Evolutionary conservation across 805 yeast species (phyloP).

Genomic region (Candida jianshihensis): DNA sequence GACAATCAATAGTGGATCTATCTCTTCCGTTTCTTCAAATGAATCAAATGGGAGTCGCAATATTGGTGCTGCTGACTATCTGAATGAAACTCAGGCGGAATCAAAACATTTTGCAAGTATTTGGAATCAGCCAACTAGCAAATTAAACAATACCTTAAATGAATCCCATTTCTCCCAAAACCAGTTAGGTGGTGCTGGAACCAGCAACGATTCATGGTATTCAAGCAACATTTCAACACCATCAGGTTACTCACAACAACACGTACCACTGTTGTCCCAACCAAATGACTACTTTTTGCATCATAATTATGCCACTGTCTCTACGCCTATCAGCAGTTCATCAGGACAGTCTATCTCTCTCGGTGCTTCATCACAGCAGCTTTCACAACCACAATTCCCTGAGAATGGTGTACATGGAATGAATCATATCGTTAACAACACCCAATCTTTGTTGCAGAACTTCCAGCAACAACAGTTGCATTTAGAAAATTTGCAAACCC

Average conservation of each 20-base stretch:
- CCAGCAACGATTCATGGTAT: constrained; percentile 5
- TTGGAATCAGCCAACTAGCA: constrained; percentile 18
- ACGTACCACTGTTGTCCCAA: background rate
- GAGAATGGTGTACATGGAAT: too few relatives aligned
- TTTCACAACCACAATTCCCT: background rate
- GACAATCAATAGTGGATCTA: background rate
- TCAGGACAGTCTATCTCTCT: too few relatives aligned
- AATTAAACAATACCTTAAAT: constrained; percentile 5
- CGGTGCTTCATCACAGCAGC: background rate
- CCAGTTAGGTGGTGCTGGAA: constrained; percentile 3
- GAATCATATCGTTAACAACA: constrained; percentile 7
- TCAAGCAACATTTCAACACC: constrained; percentile 1
- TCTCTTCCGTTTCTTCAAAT: background rate
- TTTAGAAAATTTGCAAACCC: constrained; percentile 14
- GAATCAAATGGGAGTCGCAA: background rate
- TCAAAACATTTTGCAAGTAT: constrained; percentile 26
- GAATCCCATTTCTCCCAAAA: constrained; percentile 10
- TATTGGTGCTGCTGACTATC: constrained; percentile 3
- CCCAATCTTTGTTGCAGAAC: constrained; percentile 12
- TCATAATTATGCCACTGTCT: background rate
- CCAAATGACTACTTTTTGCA: background rate
- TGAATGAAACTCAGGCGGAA: constrained; percentile 17
- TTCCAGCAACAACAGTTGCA: constrained; percentile 18
- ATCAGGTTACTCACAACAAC: constrained; percentile 8
- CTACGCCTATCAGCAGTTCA: too few relatives aligned